Conservation (phyloP, 2,329 filamentous ascomycete species). For the Lecanoromycetidae sp. region DNA sequence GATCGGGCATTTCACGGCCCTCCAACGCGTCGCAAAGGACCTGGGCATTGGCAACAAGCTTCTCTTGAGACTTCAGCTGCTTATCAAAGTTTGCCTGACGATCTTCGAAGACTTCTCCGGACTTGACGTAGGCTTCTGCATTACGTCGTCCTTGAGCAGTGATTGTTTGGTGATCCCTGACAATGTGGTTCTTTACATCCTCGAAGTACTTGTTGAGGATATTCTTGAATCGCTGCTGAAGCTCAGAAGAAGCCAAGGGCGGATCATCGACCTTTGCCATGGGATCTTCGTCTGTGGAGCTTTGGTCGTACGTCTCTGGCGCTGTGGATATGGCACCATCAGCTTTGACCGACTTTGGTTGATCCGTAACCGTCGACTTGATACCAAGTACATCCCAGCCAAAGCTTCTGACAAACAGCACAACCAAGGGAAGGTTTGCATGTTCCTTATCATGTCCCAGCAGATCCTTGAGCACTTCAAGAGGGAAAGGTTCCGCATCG, state of each 20-base stretch:
- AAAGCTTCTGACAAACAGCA: constrained; percentile 92
- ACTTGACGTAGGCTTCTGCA: constrained; percentile 96
- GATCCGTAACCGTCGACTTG: constrained; percentile 56
- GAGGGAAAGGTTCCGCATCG: constrained; percentile 78
- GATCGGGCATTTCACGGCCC: constrained; percentile 82
- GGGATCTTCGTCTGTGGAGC: constrained; percentile 40
- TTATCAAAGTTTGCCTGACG: constrained; percentile 93
- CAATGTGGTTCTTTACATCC: constrained; percentile 76
- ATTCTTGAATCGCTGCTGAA: constrained; percentile 75
- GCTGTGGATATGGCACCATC: constrained; percentile 54
- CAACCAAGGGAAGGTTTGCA: constrained; percentile 76
- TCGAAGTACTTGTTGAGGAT: constrained; percentile 82
- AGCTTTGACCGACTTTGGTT: constrained; percentile 72
- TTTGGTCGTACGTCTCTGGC: constrained; percentile 40
- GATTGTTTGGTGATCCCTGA: constrained; percentile 86
- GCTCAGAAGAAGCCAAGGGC: constrained; percentile 61
- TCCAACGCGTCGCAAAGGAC: constrained; percentile 70
- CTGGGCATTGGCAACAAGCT: constrained; percentile 79
- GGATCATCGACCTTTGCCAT: constrained; percentile 46
- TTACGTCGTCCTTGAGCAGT: constrained; percentile 81
- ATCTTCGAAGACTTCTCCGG: constrained; percentile 95
- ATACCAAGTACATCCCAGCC: constrained; percentile 89
- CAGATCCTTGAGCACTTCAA: constrained; percentile 96
- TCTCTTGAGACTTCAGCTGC: constrained; percentile 82
- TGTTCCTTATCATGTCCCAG: constrained; percentile 90